Conservation (phyloP, 306 rosid genomes). For the Lathyrus tuberosus region DNA sequence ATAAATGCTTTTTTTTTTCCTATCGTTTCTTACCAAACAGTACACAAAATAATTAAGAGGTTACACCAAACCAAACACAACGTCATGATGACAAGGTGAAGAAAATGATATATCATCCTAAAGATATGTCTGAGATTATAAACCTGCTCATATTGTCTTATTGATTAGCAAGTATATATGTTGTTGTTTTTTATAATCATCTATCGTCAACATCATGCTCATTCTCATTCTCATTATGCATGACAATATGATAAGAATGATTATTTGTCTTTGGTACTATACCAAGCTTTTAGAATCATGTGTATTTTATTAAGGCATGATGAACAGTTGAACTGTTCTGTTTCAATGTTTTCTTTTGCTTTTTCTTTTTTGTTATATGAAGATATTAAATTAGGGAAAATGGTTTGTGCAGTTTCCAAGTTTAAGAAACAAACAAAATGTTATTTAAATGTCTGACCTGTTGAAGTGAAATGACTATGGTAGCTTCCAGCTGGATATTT, state of each 20-base stretch:
- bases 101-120: slow-evolving; percentile 44
- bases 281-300: slow-evolving; percentile 47
- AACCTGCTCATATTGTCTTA: slow-evolving; percentile 50
- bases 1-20: neutral
- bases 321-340: slow-evolving; percentile 27
- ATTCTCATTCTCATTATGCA: slow-evolving; percentile 42
- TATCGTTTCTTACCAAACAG: neutral
- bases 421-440: neutral
- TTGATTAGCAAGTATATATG: slow-evolving; percentile 46
- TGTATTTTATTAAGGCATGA: slow-evolving; percentile 34
- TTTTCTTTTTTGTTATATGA: neutral
- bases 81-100: slow-evolving; percentile 30
- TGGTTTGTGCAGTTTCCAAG: slow-evolving; percentile 45
- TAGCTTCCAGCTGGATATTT: slow-evolving; percentile 37
- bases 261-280: slow-evolving; percentile 40
- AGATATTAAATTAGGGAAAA: slow-evolving; percentile 27
- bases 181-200: slow-evolving; percentile 17
- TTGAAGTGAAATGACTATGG: slow-evolving; percentile 45
- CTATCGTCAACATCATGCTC: slow-evolving; percentile 39
- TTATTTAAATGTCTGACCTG: neutral
- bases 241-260: slow-evolving; percentile 41
- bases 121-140: slow-evolving; percentile 48
- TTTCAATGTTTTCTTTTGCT: slow-evolving; percentile 23
- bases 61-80: slow-evolving; percentile 40
- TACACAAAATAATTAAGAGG: slow-evolving; percentile 39